Percentiles rank a stretch among this genome's conserved stretches.
phyloP scores from a whole-genome alignment of 2,329 filamentous ascomycete genomes.

The Dactylellina parvicollis region DNA sequence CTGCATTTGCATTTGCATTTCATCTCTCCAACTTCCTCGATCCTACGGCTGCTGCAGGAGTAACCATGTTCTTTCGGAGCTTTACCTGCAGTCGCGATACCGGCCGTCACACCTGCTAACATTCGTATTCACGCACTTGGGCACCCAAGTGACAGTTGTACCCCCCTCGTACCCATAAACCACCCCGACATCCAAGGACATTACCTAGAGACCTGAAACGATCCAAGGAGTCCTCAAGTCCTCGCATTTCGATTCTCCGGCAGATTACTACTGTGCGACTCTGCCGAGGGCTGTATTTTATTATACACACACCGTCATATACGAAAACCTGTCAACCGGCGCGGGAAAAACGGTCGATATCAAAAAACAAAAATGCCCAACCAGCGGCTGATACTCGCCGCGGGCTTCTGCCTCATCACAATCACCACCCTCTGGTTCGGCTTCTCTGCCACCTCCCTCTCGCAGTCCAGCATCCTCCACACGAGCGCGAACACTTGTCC shows the following conservation, averaged over 20 bases:
- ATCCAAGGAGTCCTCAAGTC: no score
- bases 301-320: neutral
- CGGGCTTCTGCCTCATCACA: conserved; percentile 41
- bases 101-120: no score
- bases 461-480: conserved; percentile 18
- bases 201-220: no score
- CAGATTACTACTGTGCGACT: neutral
- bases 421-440: conserved; percentile 51
- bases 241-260: no score
- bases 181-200: no score
- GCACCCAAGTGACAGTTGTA: neutral
- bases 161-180: no score
- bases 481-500: conserved; percentile 11
- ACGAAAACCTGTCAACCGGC: neutral
- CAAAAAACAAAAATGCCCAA: conserved; percentile 25
- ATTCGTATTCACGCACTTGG: neutral
- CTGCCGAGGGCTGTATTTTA: neutral
- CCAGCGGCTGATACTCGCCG: conserved; percentile 38
- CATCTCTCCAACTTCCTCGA: conserved; percentile 12
- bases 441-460: conserved; percentile 33
- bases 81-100: neutral
- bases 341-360: neutral
- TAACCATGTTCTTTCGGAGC: conserved; percentile 4
- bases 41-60: neutral
- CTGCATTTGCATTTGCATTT: neutral